Base-by-base conservation (phyloP, 768 basidiomycete species). In the Panaeolus papilionaceus region DNA sequence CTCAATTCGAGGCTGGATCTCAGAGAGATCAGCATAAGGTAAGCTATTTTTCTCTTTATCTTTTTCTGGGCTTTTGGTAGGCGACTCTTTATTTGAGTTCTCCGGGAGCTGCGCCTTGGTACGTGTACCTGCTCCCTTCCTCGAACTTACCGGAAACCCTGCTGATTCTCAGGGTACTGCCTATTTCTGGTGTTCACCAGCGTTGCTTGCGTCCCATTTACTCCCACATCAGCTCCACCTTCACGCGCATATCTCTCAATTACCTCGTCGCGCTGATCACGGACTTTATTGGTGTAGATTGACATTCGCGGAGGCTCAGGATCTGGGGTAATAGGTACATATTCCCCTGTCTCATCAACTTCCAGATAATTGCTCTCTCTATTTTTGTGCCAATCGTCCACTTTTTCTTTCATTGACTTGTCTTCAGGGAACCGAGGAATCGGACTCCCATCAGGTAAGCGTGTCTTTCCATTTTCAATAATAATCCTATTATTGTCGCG, bases 51-150 rank as follows among this genome's bases (percentile, higher is more conserved):
- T 33, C 40, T 42, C 16, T 18, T 42, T 42, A 10, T 42, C 40
- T 42, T 18, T 18, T 18, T 42, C 40, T 42, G 2, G 10, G 8
- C 3, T 11, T 42, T 7, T 42, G 40, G 40, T 42, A 23, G 47
- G 47, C 26, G 12, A 11, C 26, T 49, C 23, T 23, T 20, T 23
- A 6, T 49, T 20, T 16, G 11, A 16, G 47, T 49, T 49, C 47
- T 49, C 47, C 26, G 16, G 47, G 47, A 20, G n/a, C 26, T 20
- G 47, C 12, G 26, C 47, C 47, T 49, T 49, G 18, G 62, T 38
- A 38, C 28, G 45, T 18, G 54, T 18, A 2, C 40, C 14, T 1
- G 51, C 28, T 18, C 63, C 69, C 42, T 67, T 70, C 69, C 38
- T 70, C n/a, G 63, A 49, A 49, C 47, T 26, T 26, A 49, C 11